Percentiles rank a stretch among this genome's conserved stretches.
Evolutionary conservation across 495 filamentous ascomycete genomes (phyloP).

Genomic region (Jackrogersella multiformis): DNA sequence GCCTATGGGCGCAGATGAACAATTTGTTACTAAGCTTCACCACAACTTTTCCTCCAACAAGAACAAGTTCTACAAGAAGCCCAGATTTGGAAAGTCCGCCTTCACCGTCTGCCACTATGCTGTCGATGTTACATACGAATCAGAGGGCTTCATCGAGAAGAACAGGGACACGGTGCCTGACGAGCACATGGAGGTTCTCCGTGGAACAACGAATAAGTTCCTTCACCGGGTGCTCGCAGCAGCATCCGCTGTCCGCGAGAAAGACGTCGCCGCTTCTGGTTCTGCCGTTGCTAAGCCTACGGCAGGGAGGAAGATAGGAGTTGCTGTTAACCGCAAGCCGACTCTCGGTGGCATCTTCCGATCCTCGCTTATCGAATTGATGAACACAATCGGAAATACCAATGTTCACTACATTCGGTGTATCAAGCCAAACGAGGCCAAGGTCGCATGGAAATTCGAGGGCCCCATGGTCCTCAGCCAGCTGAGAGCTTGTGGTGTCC

Average conservation of each 20-base stretch:
- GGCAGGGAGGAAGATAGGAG: slow-evolving; percentile 83
- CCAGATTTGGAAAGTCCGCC: slow-evolving; percentile 93
- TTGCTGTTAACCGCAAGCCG: slow-evolving; percentile 93
- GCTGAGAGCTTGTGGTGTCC: slow-evolving; percentile 95
- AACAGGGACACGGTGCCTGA: slow-evolving; percentile 98
- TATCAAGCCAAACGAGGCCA: slow-evolving; percentile 99
- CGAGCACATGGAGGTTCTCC: slow-evolving; percentile 94
- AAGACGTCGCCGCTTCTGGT: slow-evolving; percentile 75
- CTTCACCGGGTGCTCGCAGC: slow-evolving; percentile 84
- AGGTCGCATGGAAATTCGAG: slow-evolving; percentile 97
- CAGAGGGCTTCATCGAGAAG: slow-evolving; percentile 99
- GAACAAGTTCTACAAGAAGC: slow-evolving; percentile 98
- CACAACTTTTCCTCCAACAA: slow-evolving; percentile 92
- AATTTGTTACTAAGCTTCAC: slow-evolving; percentile 97
- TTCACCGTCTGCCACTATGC: slow-evolving; percentile 99
- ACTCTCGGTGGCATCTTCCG: slow-evolving; percentile 99
- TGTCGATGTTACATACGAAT: slow-evolving; percentile 98
- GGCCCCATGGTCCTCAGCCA: slow-evolving; percentile 99
- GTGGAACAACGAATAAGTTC: slow-evolving; percentile 84
- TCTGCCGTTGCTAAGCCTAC: slow-evolving; percentile 75
- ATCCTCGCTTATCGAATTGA: slow-evolving; percentile 96
- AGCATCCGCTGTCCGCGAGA: slow-evolving; percentile 86
- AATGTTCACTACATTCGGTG: slow-evolving; percentile 99
- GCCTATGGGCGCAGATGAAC: slow-evolving; percentile 96
- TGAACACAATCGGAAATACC: slow-evolving; percentile 96